A percentile compares a stretch with the other conserved stretches of the same genome.
Conservation (phyloP, 2,329 filamentous ascomycete species). For the Lasiodiplodia theobromae region DNA sequence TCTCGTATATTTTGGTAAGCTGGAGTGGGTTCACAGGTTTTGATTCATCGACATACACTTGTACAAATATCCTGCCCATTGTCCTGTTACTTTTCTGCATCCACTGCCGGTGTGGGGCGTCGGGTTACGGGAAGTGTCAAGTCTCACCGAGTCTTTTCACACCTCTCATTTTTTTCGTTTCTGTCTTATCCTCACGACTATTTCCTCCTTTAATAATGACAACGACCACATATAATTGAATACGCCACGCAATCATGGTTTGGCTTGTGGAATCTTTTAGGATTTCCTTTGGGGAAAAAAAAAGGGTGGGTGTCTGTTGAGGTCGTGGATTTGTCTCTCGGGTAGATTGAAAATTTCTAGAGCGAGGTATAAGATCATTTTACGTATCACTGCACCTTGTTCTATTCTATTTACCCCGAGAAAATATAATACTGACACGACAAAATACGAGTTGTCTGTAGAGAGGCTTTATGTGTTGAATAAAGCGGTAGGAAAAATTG, state of each 20-base stretch:
- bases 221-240: constrained; percentile 21
- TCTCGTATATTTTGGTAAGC: constrained; percentile 2
- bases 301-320: not conserved
- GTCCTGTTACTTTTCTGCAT: constrained; percentile 4
- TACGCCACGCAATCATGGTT: constrained; percentile 13
- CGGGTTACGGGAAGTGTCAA: not conserved
- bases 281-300: not conserved
- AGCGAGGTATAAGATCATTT: not conserved
- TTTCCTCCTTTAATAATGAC: constrained; percentile 2
- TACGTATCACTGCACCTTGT: not conserved
- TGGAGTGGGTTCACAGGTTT: constrained; percentile 16
- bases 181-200: not conserved
- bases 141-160: not conserved
- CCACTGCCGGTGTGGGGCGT: constrained; percentile 10
- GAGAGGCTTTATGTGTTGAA: no score
- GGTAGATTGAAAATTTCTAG: not conserved
- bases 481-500: no score
- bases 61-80: constrained; percentile 10
- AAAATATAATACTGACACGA: no score
- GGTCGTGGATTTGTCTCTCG: not conserved
- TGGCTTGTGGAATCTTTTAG: not conserved
- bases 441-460: no score
- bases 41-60: constrained; percentile 13
- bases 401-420: no score
- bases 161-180: constrained; percentile 7